Percentiles rank a stretch among this genome's conserved stretches.
Conservation (phyloP, 2,329 filamentous ascomycete species). For the Canariomyces notabilis region DNA sequence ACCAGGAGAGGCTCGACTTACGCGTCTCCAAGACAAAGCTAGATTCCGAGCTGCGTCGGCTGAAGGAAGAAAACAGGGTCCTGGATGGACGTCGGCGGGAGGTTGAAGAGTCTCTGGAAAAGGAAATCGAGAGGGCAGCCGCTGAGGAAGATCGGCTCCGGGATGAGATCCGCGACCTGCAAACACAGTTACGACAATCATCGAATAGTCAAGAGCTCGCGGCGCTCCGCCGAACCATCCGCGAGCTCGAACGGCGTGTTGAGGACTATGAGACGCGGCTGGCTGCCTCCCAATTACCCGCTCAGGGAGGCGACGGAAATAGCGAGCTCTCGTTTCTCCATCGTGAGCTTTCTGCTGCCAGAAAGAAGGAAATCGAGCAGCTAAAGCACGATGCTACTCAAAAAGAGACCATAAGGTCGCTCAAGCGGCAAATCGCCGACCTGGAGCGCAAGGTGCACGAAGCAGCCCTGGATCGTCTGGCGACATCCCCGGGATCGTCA, state of each 20-base stretch:
- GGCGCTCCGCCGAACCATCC: constrained; percentile 57
- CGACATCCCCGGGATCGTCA: constrained; percentile 43
- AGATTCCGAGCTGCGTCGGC: constrained; percentile 60
- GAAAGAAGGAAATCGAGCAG: constrained; percentile 61
- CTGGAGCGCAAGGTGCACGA: constrained; percentile 66
- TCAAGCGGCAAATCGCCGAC: constrained; percentile 61
- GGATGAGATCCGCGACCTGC: constrained; percentile 50
- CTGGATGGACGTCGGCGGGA: constrained; percentile 52
- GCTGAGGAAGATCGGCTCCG: constrained; percentile 60
- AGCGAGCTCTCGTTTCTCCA: constrained; percentile 57
- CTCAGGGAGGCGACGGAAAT: constrained; percentile 39
- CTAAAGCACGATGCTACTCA: constrained; percentile 61
- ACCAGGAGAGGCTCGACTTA: constrained; percentile 65
- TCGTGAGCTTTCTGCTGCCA: constrained; percentile 57
- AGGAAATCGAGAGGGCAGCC: constrained; percentile 61
- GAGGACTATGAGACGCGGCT: constrained; percentile 48
- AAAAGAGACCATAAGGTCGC: constrained; percentile 56
- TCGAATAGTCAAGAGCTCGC: constrained; percentile 50
- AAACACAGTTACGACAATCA: constrained; percentile 41
- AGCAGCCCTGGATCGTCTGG: constrained; percentile 49
- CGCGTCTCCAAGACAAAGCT: constrained; percentile 63
- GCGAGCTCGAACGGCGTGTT: constrained; percentile 59
- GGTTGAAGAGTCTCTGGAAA: constrained; percentile 59
- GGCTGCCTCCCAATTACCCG: constrained; percentile 31
- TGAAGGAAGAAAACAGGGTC: constrained; percentile 58